phyloP scores from a whole-genome alignment of 2,329 filamentous ascomycete genomes.

The Xylariaceae sp. region DNA sequence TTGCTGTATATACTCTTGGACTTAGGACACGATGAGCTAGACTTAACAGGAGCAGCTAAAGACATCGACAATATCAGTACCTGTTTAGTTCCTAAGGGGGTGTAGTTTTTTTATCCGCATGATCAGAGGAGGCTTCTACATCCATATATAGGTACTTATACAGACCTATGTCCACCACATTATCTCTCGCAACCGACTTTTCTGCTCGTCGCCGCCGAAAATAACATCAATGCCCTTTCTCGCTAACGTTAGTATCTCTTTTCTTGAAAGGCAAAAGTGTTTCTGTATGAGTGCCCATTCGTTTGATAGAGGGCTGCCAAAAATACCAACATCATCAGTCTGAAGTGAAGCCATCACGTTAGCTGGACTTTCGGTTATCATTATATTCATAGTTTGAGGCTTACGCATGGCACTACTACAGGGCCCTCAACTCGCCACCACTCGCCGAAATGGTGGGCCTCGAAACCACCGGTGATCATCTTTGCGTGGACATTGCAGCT shows the following conservation, averaged over 20 bases:
- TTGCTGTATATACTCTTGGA: too few species aligned
- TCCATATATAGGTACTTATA: too few species aligned
- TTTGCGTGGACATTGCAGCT: slow-evolving; percentile 81
- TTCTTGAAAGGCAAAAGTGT: slow-evolving; percentile 65
- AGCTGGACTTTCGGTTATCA: background rate
- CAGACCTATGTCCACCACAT: slow-evolving; percentile 57
- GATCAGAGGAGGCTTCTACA: too few species aligned
- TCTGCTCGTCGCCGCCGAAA: slow-evolving; percentile 69
- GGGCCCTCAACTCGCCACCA: slow-evolving; percentile 67
- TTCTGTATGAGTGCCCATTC: slow-evolving; percentile 76
- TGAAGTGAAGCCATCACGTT: slow-evolving; percentile 41
- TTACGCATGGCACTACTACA: slow-evolving; percentile 71
- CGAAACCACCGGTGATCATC: slow-evolving; percentile 69
- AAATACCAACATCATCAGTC: slow-evolving; percentile 86
- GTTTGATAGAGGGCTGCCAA: slow-evolving; percentile 75
- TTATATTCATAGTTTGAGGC: slow-evolving; percentile 36
- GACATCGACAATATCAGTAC: too few species aligned
- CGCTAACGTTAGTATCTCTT: slow-evolving; percentile 60
- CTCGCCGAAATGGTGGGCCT: slow-evolving; percentile 77
- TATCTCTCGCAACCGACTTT: slow-evolving; percentile 56
- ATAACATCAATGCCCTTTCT: slow-evolving; percentile 67
- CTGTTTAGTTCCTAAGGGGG: too few species aligned
- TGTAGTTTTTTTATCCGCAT: too few species aligned
- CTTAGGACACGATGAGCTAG: too few species aligned
- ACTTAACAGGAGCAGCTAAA: too few species aligned